Percentiles rank a stretch among this genome's conserved stretches.
Conservation (phyloP, 1,284 basidiomycete genomes). For the Mycena citricolor region DNA sequence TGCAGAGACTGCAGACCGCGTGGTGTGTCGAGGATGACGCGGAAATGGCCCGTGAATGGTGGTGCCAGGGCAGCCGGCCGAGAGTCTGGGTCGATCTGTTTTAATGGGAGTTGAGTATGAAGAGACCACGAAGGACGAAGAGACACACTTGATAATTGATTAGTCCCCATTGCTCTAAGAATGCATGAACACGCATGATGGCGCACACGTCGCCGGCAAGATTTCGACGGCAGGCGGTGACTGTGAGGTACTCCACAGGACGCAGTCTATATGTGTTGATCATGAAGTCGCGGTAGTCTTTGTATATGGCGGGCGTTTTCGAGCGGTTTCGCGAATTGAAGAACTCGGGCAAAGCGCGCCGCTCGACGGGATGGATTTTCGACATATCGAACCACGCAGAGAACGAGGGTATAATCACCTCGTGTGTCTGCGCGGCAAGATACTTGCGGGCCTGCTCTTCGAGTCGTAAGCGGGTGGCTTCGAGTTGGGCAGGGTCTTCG, state of each 20-base stretch:
- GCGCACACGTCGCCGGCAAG: constrained; percentile 98
- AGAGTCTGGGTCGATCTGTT: constrained; percentile 94
- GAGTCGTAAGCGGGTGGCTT: constrained; percentile 73
- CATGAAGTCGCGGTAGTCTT: constrained; percentile 99
- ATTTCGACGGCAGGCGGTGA: constrained; percentile 95
- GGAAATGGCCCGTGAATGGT: constrained; percentile 98
- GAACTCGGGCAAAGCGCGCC: constrained; percentile 94
- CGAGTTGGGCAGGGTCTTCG: constrained; percentile 78
- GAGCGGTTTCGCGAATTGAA: constrained; percentile 95
- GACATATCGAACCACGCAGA: constrained; percentile 98
- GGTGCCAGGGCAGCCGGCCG: constrained; percentile 93
- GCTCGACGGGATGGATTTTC: constrained; percentile 90
- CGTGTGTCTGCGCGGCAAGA: constrained; percentile 95
- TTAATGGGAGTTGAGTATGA: constrained; percentile 3
- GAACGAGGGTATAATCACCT: constrained; percentile 96
- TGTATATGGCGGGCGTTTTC: constrained; percentile 97
- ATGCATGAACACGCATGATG: constrained; percentile 98
- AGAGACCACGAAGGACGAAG: constrained; percentile 29
- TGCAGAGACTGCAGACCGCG: constrained; percentile 94
- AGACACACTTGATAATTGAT: constrained; percentile 93
- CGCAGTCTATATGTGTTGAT: constrained; percentile 96
- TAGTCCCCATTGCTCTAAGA: constrained; percentile 98
- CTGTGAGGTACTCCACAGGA: constrained; percentile 95
- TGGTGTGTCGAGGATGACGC: constrained; percentile 95
- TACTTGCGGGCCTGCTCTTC: constrained; percentile 91